These are phyloP conservation scores for Aspergillus sp. DNA, from an alignment of 2,329 filamentous ascomycete genomes.

Conservation along the genomic window DNA sequence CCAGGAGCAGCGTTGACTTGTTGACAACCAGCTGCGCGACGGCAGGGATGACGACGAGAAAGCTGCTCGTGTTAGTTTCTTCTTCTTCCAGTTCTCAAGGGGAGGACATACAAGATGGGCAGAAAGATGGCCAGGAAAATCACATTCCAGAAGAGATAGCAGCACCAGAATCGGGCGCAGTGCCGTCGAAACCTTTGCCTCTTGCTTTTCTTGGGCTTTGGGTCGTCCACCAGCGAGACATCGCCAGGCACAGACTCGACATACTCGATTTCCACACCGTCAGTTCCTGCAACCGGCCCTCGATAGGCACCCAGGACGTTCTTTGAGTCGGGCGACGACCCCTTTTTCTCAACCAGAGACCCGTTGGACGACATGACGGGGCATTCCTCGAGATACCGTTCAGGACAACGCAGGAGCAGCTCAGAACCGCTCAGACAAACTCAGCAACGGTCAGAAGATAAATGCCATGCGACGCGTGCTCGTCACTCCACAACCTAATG, in stretches of 20 bases:
- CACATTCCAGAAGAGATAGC: slow-evolving; percentile 39
- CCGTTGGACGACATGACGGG: slow-evolving; percentile 7
- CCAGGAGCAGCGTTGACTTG: slow-evolving; percentile 42
- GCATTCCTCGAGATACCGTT: neutral
- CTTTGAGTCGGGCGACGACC: slow-evolving; percentile 33
- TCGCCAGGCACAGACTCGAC: slow-evolving; percentile 32
- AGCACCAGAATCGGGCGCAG: slow-evolving; percentile 46
- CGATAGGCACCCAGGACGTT: slow-evolving; percentile 37
- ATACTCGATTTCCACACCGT: slow-evolving; percentile 28
- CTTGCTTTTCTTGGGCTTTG: slow-evolving; percentile 25
- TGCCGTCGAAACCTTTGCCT: slow-evolving; percentile 38
- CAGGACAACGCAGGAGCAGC: neutral
- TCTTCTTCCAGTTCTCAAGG: neutral
- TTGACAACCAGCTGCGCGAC: slow-evolving; percentile 46
- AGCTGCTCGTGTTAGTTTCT: slow-evolving; percentile 33
- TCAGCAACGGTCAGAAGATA: neutral
- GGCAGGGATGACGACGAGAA: slow-evolving; percentile 46
- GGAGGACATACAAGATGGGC: slow-evolving; percentile 42
- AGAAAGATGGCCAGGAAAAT: slow-evolving; percentile 46
- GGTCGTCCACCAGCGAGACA: slow-evolving; percentile 30
- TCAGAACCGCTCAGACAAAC: neutral
- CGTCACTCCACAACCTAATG: neutral
- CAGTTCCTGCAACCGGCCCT: slow-evolving; percentile 32
- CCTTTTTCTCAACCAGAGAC: slow-evolving; percentile 33
- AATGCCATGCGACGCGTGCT: neutral